These are phyloP conservation scores for Trichoderma gamsii DNA, from an alignment of 495 filamentous ascomycete species.

Conservation along the genomic window DNA sequence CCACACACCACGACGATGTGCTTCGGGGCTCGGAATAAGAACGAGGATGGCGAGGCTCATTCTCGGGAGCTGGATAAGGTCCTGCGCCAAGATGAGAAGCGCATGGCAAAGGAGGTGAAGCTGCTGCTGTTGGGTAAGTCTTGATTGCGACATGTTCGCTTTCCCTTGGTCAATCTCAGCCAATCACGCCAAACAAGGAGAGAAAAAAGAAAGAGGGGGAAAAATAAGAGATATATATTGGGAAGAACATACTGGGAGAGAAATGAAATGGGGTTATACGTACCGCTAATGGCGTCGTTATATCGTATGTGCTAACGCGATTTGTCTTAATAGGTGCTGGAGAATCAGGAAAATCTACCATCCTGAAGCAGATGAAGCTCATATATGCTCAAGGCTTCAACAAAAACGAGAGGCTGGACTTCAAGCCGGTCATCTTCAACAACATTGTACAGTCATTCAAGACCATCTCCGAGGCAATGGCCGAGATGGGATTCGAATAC, in stretches of 20 bases:
- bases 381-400: constrained; percentile 93
- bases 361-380: constrained; percentile 98
- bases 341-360: constrained; percentile 96
- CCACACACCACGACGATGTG: constrained; percentile 47
- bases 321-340: constrained; percentile 66
- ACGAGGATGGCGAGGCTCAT: constrained; percentile 41
- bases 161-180: background rate
- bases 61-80: constrained; percentile 68
- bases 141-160: background rate
- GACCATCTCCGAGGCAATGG: constrained; percentile 89
- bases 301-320: constrained; percentile 17
- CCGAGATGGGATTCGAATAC: constrained; percentile 70
- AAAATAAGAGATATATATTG: background rate
- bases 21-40: constrained; percentile 52
- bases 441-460: constrained; percentile 88
- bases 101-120: constrained; percentile 72
- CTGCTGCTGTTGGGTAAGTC: constrained; percentile 70
- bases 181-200: background rate
- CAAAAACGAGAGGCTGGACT: constrained; percentile 84
- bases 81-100: constrained; percentile 77
- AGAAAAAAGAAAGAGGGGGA: background rate
- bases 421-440: constrained; percentile 87
- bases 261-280: background rate
- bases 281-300: background rate
- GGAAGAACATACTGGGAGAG: background rate